Conservation (phyloP, 345 rosid genomes). For the Noccaea bulbosa region DNA sequence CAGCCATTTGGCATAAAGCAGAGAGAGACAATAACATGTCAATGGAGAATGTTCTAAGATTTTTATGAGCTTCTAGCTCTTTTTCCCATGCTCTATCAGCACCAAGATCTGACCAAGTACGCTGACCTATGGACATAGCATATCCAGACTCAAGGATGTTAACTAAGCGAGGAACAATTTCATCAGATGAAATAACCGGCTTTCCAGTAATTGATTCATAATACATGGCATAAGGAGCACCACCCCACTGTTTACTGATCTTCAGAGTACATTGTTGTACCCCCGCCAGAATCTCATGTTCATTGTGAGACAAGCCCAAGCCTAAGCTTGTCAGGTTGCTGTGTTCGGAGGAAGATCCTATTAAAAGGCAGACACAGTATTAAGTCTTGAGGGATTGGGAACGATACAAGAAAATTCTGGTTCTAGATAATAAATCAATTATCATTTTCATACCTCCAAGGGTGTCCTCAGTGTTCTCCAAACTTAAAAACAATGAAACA, state of each 20-base stretch:
- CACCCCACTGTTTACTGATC: constrained; percentile 81
- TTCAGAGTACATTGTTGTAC: constrained; percentile 61
- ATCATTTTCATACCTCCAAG: constrained; percentile 59
- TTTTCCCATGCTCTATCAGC: constrained; percentile 71
- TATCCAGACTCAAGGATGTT: constrained; percentile 86
- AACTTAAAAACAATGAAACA: constrained; percentile 68
- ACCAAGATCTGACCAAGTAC: constrained; percentile 53
- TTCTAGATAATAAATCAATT: constrained; percentile 29
- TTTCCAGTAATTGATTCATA: constrained; percentile 72
- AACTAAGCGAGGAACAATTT: constrained; percentile 68
- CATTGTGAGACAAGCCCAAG: constrained; percentile 54
- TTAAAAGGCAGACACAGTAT: constrained; percentile 24
- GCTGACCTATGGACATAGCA: constrained; percentile 51
- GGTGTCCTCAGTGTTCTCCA: constrained; percentile 68
- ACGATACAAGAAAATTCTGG: constrained; percentile 22
- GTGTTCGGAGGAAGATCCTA: constrained; percentile 65
- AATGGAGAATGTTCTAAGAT: constrained; percentile 74
- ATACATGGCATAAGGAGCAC: constrained; percentile 71
- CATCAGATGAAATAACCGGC: constrained; percentile 66
- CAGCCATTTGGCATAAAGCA: constrained; percentile 63
- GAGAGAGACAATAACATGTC: constrained; percentile 74
- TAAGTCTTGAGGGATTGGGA: not conserved
- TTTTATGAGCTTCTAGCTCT: constrained; percentile 67
- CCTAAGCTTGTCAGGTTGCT: constrained; percentile 49
- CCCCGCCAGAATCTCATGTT: constrained; percentile 65